Conservation (phyloP, 768 basidiomycete genomes). For the Omphalotus guepiniiformis region DNA sequence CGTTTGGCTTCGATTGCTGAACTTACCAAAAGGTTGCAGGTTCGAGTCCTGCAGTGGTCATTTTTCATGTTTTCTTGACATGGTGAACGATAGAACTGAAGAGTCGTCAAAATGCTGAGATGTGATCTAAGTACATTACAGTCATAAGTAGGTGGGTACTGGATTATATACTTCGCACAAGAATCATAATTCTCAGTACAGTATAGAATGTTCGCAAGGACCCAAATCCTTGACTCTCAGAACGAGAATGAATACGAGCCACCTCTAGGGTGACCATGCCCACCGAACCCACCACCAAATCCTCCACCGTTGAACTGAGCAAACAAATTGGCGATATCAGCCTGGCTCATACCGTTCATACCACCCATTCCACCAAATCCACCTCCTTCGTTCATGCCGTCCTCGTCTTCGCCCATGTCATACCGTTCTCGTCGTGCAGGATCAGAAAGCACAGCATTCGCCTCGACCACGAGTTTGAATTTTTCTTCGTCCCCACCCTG, state of each 20-base stretch:
- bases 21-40: constrained; percentile 89
- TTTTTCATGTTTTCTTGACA: constrained; percentile 3
- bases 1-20: constrained; percentile 85
- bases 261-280: not conserved
- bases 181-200: no score
- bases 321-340: constrained; percentile 8
- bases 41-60: constrained; percentile 95
- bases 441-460: constrained; percentile 79
- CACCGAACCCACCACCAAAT: not conserved
- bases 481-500: constrained; percentile 94
- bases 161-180: no score
- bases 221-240: no score
- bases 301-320: constrained; percentile 5
- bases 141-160: no score
- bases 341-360: constrained; percentile 32
- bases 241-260: not conserved
- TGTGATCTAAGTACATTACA: no score
- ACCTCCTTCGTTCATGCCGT: constrained; percentile 3
- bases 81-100: no score
- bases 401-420: constrained; percentile 80
- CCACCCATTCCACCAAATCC: constrained; percentile 48
- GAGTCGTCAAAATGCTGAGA: no score
- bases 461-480: constrained; percentile 88
- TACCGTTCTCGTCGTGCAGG: constrained; percentile 68
- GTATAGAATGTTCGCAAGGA: not conserved